Conservation (phyloP, 2,329 filamentous ascomycete species). For the Huntiella savannae region DNA sequence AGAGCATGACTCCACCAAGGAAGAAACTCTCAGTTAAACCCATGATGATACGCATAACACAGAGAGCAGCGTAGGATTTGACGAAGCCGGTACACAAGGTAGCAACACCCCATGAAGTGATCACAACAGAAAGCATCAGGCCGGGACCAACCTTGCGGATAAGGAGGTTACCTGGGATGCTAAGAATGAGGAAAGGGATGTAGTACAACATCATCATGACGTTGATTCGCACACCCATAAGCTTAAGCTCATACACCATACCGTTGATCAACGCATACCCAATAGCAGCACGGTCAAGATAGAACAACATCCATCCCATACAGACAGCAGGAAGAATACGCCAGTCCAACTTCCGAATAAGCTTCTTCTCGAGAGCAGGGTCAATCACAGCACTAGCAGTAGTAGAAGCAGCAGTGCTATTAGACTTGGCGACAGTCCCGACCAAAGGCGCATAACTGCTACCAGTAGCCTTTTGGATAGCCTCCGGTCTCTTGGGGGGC, state of each 20-base stretch:
- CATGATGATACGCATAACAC: conserved; percentile 13
- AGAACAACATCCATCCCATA: conserved; percentile 12
- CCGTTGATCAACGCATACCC: conserved; percentile 26
- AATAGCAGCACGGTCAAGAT: conserved; percentile 18
- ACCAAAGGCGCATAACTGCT: conserved; percentile 2
- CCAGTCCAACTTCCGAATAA: conserved; percentile 10
- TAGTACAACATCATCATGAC: conserved; percentile 14
- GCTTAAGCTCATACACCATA: conserved; percentile 36
- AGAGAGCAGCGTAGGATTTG: conserved; percentile 13
- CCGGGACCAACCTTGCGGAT: conserved; percentile 14
- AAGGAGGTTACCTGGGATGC: conserved; percentile 15
- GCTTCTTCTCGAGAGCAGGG: background rate
- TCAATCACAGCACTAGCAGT: background rate
- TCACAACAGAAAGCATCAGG: conserved; percentile 12
- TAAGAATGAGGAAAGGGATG: conserved; percentile 14
- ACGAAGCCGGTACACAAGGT: conserved; percentile 14
- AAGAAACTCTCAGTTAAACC: conserved; percentile 15
- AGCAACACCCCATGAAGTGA: conserved; percentile 14
- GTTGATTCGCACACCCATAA: conserved; percentile 42
- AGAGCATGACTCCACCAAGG: conserved; percentile 14
- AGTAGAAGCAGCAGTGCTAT: background rate
- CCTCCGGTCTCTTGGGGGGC: conserved; percentile 1
- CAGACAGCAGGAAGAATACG: conserved; percentile 12
- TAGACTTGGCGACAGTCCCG: background rate
- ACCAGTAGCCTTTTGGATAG: conserved; percentile 5